Evolutionary conservation across 2,329 filamentous ascomycete species (phyloP), one percentile per base, ranked within the genome.

Genomic region (Aureobasidium subglaciale): DNA sequence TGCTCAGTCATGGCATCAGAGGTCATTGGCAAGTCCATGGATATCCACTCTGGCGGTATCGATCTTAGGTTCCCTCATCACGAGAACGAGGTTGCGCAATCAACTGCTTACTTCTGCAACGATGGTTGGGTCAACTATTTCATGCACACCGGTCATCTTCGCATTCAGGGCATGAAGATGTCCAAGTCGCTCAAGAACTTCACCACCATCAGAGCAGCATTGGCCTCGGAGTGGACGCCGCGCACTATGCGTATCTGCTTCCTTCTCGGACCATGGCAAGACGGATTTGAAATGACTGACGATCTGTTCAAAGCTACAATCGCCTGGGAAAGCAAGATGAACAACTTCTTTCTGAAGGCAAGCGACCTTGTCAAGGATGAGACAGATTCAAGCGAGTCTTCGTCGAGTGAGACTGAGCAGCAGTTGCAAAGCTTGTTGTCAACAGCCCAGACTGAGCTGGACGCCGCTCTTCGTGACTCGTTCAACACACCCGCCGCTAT

Each of bases 1-100:
- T 96, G 92, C 82, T 91, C 87, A 1, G 90, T 90, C 15, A 96
- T 97, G 92, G 90, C 91, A 0, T 92, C 88, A 2, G 88, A 91
- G 60, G 81, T 90, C n/a, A 75, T 97, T 1, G 91, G 91, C 5
- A 78, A 84, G 25, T 80, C 85, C 59, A 90, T 97, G 77, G 92
- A 97, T 68, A 88, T 96, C 54, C 92, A 96, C 70, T 95, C 89
- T 20, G 91, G 92, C 25, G 92, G 92, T 57, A 87, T 96, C 58
- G 92, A 97, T 69, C 78, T 97, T 53, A 85, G 86, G 0, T 96
- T 96, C 70, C 90, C 91, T 0, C 91, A 96, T 69, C 91, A 91
- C 70, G 91, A 93, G 70, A 96, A 96, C 63, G 92, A 96, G 70
- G 73, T 96, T 61, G 90, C 90, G 0, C 90, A 96, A 70, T 90